Evolutionary conservation across 352 stramenopile species (phyloP).

Genomic region (Globisporangium alternatum): DNA sequence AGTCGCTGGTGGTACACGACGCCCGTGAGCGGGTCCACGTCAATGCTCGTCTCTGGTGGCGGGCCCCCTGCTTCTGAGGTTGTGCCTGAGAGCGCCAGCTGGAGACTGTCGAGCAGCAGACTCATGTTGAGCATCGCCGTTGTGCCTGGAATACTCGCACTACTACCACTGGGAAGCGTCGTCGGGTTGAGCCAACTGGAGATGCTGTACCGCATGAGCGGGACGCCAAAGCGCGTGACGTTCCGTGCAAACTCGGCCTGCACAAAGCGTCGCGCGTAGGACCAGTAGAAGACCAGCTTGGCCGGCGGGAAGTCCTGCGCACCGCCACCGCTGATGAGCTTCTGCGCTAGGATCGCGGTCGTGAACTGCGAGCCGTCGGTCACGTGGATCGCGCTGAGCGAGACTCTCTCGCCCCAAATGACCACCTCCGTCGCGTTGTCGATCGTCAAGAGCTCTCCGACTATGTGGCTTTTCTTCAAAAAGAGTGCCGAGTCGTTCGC

Average conservation of each 20-base stretch:
- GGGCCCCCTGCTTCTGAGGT: neutral
- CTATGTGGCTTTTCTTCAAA: conserved; percentile 24
- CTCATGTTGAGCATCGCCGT: conserved; percentile 40
- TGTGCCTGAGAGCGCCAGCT: conserved; percentile 20
- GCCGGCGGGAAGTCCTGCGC: conserved; percentile 30
- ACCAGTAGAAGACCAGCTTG: conserved; percentile 58
- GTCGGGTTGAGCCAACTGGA: conserved; percentile 35
- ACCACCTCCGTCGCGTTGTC: conserved; percentile 29
- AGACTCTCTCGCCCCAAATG: conserved; percentile 27
- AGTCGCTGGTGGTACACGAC: conserved; percentile 46
- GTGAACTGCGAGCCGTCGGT: conserved; percentile 65
- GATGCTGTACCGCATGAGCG: conserved; percentile 45
- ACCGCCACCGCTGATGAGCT: conserved; percentile 13
- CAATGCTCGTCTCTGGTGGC: conserved; percentile 20
- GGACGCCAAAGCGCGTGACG: conserved; percentile 47
- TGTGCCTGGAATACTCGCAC: neutral
- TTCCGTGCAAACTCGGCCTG: conserved; percentile 39
- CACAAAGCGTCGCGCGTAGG: conserved; percentile 35
- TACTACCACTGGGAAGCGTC: conserved; percentile 28
- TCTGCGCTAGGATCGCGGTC: conserved; percentile 30
- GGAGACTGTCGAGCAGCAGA: conserved; percentile 40
- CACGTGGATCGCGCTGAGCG: conserved; percentile 23
- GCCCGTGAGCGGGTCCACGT: conserved; percentile 49
- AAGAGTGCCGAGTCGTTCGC: conserved; percentile 27
- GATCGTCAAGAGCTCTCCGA: conserved; percentile 42